Evolutionary conservation across 495 filamentous ascomycete species (phyloP), one percentile per base, ranked within the genome.

Genomic region (Daldinia caldariorum): DNA sequence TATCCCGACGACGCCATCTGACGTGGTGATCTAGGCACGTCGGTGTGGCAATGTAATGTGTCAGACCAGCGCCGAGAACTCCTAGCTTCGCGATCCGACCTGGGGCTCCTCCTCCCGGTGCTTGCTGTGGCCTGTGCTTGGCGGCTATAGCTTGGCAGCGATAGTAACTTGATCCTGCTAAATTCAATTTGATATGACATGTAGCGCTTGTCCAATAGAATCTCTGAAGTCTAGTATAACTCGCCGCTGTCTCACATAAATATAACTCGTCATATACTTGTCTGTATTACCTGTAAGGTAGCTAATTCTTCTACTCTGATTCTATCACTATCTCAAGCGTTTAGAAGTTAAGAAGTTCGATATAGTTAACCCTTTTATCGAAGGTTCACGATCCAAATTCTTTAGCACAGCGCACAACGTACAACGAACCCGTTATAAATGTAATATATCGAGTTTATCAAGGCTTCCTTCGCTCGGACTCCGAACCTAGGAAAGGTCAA

Each of bases 371-470:
- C 26, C 1, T 26, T 26, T 26, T 1, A 26, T n/a, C 1, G 26
- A 26, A 26, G 26, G 1, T 3, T 26, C 3, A 26, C 26, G 26
- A 26, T 26, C 26, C 1, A 26, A 26, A 26, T 3, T 26, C 26
- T 1, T 26, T 26, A 26, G 26, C 26, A 26, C 26, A 26, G 3
- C 26, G 26, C 26, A 43, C 16, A 6, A 34, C 51, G 59, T 12
- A 53, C 31, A 63, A 71, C 57, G 68, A 58, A 35, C 63, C 58
- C 62, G 62, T 54, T 41, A 38, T 37, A 45, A 66, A 63, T 61
- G 41, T 66, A 62, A 71, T 38, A 63, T 35, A 55, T 66, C 68
- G 38, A 51, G 63, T 71, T 51, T 34, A 39, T 26, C 61, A 29
- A 58, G 32, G 31, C 53, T 18, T 71, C 34, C 50, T 55, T 63